Evolutionary conservation across 768 basidiomycete species (phyloP).

Genomic region (Paxillus involutus): DNA sequence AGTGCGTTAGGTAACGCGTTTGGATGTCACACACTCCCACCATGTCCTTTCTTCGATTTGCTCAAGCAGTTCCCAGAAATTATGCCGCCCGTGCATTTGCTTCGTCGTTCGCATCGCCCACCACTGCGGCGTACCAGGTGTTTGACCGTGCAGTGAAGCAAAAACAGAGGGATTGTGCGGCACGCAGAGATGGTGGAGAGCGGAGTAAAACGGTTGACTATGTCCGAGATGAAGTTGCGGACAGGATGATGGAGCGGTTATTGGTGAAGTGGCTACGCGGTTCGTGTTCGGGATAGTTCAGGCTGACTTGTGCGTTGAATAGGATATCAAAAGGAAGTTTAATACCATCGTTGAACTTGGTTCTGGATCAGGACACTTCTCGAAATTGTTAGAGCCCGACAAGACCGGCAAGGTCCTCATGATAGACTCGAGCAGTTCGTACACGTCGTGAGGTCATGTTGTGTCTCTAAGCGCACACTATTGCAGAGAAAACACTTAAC

Average conservation of each 20-base stretch:
- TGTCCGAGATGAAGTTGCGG: constrained; percentile 86
- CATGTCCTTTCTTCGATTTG: constrained; percentile 12
- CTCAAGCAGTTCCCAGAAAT: not conserved
- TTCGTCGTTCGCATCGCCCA: constrained; percentile 40
- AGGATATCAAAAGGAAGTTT: constrained; percentile 93
- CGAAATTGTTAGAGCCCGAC: constrained; percentile 71
- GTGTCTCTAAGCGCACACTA: constrained; percentile 3
- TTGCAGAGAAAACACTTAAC: constrained; percentile 62
- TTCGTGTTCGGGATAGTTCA: constrained; percentile 1
- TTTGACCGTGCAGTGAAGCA: constrained; percentile 84
- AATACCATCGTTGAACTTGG: constrained; percentile 81
- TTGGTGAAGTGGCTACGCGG: constrained; percentile 48
- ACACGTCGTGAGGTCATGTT: not conserved
- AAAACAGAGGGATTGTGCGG: constrained; percentile 77
- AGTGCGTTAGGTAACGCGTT: constrained; percentile 12
- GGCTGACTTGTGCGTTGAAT: not conserved
- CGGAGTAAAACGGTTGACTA: constrained; percentile 86
- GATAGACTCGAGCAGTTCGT: constrained; percentile 84
- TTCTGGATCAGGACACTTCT: constrained; percentile 89
- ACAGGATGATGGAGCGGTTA: constrained; percentile 87
- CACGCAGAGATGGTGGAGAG: constrained; percentile 50
- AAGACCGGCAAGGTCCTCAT: constrained; percentile 74
- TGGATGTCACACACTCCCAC: constrained; percentile 9
- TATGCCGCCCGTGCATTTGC: constrained; percentile 43
- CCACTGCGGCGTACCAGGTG: constrained; percentile 61